These are phyloP conservation scores for Sclerotinia minor DNA, from an alignment of 2,329 filamentous ascomycete species.

Conservation along the genomic window DNA sequence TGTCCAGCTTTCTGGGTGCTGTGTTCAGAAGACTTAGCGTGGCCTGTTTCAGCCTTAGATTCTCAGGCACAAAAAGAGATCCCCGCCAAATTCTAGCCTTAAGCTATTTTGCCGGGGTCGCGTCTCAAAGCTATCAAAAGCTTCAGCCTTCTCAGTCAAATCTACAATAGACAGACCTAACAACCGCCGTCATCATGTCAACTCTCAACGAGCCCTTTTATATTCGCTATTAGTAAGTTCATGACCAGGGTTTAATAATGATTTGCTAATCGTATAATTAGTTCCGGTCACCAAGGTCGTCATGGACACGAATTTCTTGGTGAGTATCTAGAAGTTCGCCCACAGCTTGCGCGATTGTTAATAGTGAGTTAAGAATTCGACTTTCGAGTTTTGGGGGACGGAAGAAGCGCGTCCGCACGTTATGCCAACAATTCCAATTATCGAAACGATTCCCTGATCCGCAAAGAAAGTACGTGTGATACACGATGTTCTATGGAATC, in stretches of 20 bases:
- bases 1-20: conserved; percentile 26
- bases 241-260: neutral
- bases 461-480: conserved; percentile 87
- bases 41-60: conserved; percentile 24
- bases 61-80: conserved; percentile 11
- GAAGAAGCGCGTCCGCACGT: conserved; percentile 86
- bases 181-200: conserved; percentile 35
- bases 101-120: neutral
- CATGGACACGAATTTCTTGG: conserved; percentile 98
- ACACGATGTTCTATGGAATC: conserved; percentile 8
- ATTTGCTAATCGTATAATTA: conserved; percentile 46
- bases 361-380: conserved; percentile 74
- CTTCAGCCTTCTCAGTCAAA: conserved; percentile 33
- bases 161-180: conserved; percentile 11
- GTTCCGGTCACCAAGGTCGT: conserved; percentile 94
- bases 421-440: conserved; percentile 99
- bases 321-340: conserved; percentile 45
- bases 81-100: conserved; percentile 22
- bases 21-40: conserved; percentile 26
- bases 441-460: conserved; percentile 95
- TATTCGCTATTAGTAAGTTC: conserved; percentile 88
- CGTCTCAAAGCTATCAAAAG: conserved; percentile 21
- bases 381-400: conserved; percentile 88
- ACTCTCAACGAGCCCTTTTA: conserved; percentile 77
- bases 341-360: conserved; percentile 23